A percentile compares a stretch with the other conserved stretches of the same genome.
These are phyloP conservation scores for Erythrophleum ivorense DNA, from an alignment of 331 rosid species.

Conservation along the genomic window DNA sequence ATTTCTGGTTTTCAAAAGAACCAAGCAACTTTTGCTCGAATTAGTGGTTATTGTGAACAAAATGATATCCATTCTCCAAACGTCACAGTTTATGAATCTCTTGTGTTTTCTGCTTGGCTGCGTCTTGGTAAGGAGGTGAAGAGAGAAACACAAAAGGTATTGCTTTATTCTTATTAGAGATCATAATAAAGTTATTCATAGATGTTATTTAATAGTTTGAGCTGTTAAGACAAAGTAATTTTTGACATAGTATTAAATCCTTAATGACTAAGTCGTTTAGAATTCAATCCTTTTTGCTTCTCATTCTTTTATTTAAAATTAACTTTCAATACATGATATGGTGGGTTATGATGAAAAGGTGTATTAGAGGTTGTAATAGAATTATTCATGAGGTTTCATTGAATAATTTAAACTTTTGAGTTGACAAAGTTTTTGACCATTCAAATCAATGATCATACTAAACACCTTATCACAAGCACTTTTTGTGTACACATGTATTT, in stretches of 20 bases:
- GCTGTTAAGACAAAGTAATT: no score
- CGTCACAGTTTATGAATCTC: conserved; percentile 73
- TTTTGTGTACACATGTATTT: no score
- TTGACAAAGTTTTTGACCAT: neutral
- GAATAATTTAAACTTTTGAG: neutral
- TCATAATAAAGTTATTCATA: neutral
- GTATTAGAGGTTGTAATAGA: no score
- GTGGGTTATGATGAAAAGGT: no score
- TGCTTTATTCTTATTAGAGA: conserved; percentile 17
- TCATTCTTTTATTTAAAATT: no score
- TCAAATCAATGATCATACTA: neutral
- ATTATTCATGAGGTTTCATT: no score
- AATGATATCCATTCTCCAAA: conserved; percentile 80
- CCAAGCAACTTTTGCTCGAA: conserved; percentile 71
- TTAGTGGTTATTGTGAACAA: conserved; percentile 83
- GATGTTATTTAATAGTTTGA: no score
- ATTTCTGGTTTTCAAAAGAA: conserved; percentile 77
- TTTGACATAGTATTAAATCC: no score
- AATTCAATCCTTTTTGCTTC: no score
- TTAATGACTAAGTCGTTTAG: no score
- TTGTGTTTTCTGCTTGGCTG: conserved; percentile 76
- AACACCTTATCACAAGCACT: no score
- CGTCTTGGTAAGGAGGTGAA: conserved; percentile 71
- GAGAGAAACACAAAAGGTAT: conserved; percentile 57
- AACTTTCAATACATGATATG: no score